These are phyloP conservation scores for Malus hybrid DNA, from an alignment of 331 rosid genomes.

Conservation along the genomic window DNA sequence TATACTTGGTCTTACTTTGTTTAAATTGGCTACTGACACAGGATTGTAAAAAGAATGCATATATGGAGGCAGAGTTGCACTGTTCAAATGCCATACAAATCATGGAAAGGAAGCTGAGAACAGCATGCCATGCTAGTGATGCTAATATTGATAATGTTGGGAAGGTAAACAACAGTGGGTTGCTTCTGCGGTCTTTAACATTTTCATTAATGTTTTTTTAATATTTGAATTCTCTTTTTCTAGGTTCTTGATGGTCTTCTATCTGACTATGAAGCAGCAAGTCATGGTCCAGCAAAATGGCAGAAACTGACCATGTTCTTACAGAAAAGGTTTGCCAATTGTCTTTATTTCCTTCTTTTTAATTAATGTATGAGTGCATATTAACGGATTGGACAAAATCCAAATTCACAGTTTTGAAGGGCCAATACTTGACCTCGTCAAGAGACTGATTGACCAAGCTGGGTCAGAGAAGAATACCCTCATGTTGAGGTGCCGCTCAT, in stretches of 20 bases:
- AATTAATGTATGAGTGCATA: not conserved
- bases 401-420: constrained; percentile 69
- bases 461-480: constrained; percentile 73
- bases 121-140: constrained; percentile 78
- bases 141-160: constrained; percentile 68
- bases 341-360: not conserved
- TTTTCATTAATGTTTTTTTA: not conserved
- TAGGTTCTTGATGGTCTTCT: constrained; percentile 91
- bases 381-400: constrained; percentile 3
- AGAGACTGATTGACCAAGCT: constrained; percentile 67
- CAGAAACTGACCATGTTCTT: constrained; percentile 68
- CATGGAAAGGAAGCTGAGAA: constrained; percentile 90
- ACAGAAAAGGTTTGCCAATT: constrained; percentile 59
- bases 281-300: constrained; percentile 95
- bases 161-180: constrained; percentile 41
- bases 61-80: constrained; percentile 80
- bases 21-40: constrained; percentile 25
- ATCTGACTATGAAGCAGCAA: constrained; percentile 62
- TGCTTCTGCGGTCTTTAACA: not conserved
- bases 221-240: not conserved
- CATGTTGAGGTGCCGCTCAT: constrained; percentile 52
- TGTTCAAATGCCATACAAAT: constrained; percentile 71
- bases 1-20: constrained; percentile 8
- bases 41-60: constrained; percentile 79
- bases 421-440: constrained; percentile 62